Evolutionary conservation across 2,329 filamentous ascomycete genomes (phyloP), one percentile per base, ranked within the genome.

Genomic region (Colletotrichum sublineola): DNA sequence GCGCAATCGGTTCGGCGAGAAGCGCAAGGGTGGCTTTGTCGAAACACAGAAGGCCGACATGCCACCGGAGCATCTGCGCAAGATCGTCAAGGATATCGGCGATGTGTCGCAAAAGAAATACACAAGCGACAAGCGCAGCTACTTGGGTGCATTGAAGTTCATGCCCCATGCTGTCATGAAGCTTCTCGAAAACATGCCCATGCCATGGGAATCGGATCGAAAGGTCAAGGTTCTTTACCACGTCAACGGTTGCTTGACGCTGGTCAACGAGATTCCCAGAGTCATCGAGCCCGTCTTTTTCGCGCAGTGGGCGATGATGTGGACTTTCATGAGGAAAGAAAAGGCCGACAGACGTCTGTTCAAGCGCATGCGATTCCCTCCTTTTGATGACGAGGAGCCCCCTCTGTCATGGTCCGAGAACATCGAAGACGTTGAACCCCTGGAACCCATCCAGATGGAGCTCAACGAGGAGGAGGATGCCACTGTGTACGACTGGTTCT

Each of bases 101-200:
- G 96, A 99, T 86, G 96, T 99, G 63, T 98, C 96, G 66, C 97
- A 99, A 83, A 98, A 98, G 86, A 98, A 98, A 83, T 99, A 98
- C 86, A 98, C 94, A 76, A 97, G 93, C 80, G 96, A 99, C 86
- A 99, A 99, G 88, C 91, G 96, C 77, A 98, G 95, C 83, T 99
- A 99, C 82, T 88, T 99, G 60, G 97, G 97, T 74, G 96, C 97
- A 44, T 85, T 99, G 75, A 99, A 99, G 84, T 99, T 98, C 85
- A 99, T 99, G 96, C 96, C 96, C 1, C 96, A 99, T 81, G 96
- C 96, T 7, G 96, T 99, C 14, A 85, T 99, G 84, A 99, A 99
- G 86, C 88, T 99, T 33, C 83, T 99, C 68, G 96, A 99, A 85
- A 99, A 99, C 79, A 99, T 99, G 96, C 96, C 96, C 5, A 99